Conservation (phyloP, 1,139 yeast genomes). For the Pneumocystis canis region DNA sequence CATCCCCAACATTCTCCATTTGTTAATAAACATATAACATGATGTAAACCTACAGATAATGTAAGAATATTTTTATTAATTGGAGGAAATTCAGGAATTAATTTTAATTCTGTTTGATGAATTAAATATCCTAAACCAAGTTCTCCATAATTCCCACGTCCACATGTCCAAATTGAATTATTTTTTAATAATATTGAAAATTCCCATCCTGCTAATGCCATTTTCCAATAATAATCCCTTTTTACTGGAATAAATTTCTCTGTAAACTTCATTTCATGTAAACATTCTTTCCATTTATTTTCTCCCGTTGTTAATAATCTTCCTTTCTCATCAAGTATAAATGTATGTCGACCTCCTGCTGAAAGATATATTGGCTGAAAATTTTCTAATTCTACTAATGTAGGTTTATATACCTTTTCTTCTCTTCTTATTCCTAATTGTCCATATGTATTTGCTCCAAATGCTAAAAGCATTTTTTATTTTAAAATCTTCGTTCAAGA, state of each 20-base stretch:
- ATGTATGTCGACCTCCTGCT: conserved; percentile 83
- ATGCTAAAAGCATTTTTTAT: conserved; percentile 7
- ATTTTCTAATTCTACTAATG: neutral
- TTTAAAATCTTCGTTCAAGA: no score
- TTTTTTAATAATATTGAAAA: conserved; percentile 38
- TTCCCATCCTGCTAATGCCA: conserved; percentile 62
- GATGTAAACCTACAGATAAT: conserved; percentile 41
- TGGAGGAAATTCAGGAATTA: conserved; percentile 16
- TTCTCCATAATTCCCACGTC: conserved; percentile 60
- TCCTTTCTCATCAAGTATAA: conserved; percentile 43
- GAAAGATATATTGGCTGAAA: conserved; percentile 22
- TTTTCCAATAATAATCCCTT: conserved; percentile 6
- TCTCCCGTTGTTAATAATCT: conserved; percentile 45
- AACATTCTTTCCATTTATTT: conserved; percentile 43
- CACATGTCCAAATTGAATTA: conserved; percentile 38
- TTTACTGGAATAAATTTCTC: conserved; percentile 10
- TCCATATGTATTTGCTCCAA: conserved; percentile 16
- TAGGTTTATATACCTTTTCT: conserved; percentile 18
- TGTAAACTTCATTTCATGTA: neutral
- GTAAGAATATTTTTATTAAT: conserved; percentile 18
- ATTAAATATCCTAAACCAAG: conserved; percentile 40
- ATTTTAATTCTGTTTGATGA: neutral
- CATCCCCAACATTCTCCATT: conserved; percentile 50
- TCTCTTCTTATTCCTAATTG: conserved; percentile 13
- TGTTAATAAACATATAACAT: conserved; percentile 34